Conservation (phyloP, 2,329 filamentous ascomycete species). For the Sclerotinia glacialis region DNA sequence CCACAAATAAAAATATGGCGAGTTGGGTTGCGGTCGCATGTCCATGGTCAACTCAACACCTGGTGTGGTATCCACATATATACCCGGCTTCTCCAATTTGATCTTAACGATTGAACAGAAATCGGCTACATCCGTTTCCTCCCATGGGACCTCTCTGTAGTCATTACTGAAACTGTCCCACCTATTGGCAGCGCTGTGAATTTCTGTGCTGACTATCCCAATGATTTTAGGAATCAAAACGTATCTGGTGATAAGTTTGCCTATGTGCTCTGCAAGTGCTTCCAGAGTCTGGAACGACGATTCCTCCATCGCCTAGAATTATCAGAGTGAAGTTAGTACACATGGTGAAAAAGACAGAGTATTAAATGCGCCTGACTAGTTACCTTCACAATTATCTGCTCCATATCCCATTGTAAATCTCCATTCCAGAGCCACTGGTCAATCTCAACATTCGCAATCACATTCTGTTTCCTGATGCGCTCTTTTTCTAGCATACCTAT, state of each 20-base stretch:
- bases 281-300: conserved; percentile 63
- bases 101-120: neutral
- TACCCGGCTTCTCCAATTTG: conserved; percentile 19
- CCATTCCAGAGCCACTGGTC: conserved; percentile 45
- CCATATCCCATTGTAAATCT: conserved; percentile 56
- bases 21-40: neutral
- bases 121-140: neutral
- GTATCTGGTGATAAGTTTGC: conserved; percentile 46
- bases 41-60: conserved; percentile 16
- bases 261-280: conserved; percentile 53
- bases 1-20: conserved; percentile 15
- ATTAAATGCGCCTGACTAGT: conserved; percentile 32
- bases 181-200: neutral
- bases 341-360: neutral
- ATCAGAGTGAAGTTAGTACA: conserved; percentile 5
- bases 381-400: conserved; percentile 61
- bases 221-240: conserved; percentile 40
- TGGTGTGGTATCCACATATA: conserved; percentile 15
- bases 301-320: conserved; percentile 50
- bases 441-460: conserved; percentile 61
- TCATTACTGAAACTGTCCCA: neutral
- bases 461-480: conserved; percentile 62
- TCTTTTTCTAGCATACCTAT: conserved; percentile 74
- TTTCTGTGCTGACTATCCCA: conserved; percentile 16
- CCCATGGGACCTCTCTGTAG: neutral